Evolutionary conservation across 208 protist species (phyloP).

Genomic region (Acanthamoeba triangularis): DNA sequence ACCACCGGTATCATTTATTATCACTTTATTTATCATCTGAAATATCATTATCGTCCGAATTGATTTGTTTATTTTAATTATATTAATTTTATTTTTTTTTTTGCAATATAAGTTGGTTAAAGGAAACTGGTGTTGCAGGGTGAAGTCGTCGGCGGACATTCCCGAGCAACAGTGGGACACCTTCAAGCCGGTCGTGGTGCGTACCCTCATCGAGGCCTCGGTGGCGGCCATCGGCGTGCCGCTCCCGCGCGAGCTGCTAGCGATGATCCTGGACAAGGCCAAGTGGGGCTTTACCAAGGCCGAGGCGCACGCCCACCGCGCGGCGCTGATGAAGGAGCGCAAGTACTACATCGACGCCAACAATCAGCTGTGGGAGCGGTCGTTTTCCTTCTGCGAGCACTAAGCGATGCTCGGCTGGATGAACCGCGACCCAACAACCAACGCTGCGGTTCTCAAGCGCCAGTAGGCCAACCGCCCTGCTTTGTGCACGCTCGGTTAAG

Average conservation of each 20-base stretch:
- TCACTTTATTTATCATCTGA: too few species aligned
- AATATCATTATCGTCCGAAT: too few species aligned
- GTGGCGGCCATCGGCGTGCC: not conserved
- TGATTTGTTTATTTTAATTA: too few species aligned
- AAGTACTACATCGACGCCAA: constrained; percentile 75
- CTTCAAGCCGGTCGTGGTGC: not conserved
- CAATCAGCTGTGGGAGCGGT: not conserved
- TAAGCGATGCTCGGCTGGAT: too few species aligned
- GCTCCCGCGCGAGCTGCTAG: constrained; percentile 67
- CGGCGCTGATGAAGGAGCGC: constrained; percentile 84
- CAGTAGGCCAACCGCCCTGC: too few species aligned
- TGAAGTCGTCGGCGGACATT: not conserved
- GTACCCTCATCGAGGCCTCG: not conserved
- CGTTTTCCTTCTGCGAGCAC: not conserved
- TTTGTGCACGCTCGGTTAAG: too few species aligned
- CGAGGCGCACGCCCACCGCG: constrained; percentile 77
- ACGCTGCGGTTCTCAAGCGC: too few species aligned
- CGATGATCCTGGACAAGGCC: constrained; percentile 54
- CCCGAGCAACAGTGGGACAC: constrained; percentile 21
- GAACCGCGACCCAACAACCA: too few species aligned
- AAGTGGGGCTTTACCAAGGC: constrained; percentile 74
- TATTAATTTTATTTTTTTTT: too few species aligned
- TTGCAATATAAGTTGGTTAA: not conserved
- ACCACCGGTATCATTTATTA: constrained; percentile 69
- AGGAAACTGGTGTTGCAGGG: not conserved